Base-by-base conservation (phyloP, 768 basidiomycete genomes). In the Lactifluus rugatus region DNA sequence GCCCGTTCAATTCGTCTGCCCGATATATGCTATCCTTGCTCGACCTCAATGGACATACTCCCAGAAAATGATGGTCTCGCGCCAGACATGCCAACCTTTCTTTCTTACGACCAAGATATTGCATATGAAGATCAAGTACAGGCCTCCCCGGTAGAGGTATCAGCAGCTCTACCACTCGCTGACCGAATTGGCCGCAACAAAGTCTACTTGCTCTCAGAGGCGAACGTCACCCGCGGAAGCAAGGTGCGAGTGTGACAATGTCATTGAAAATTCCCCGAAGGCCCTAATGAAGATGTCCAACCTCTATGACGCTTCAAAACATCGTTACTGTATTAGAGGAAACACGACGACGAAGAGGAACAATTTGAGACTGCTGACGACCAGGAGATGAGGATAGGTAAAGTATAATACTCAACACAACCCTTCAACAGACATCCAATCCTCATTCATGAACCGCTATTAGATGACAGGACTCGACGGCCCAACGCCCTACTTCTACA, bases 181-280 rank as follows among this genome's bases (percentile, higher is more conserved):
- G 76, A 80, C 58, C 80, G 89, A n/a, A 89, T 90, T 45, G 79
- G 87, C 48, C 79, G 65, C 50, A 78, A 78, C 48, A 89, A 86
- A 70, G 80, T 90, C n/a, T 92, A 91, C 71, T 70, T 90, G 28
- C 78, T 89, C 61, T 77, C 84, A 52, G 89, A 90, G 65, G 74
- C 84, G 36, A 73, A 78, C n/a, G 75, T 78, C 60, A 71, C 76
- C 62, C 80, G 76, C 60, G 74, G 71, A 64, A 80, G 79, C 70
- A 90, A 90, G 85, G 89, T 91, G 78, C 80, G 85, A 77, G 52
- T 72, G 72, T 73, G 69, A 70, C 69, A 68, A 66, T 70, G 73
- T 69, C 70, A 66, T 66, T 71, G 61, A 71, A 57, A 1, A 54
- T 63, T 63, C 68, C 63, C 68, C 69, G 73, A 72, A 48, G 60